phyloP scores from a whole-genome alignment of 225 moss, liverwort and hornwort species.

The Pleurozium schreberi region DNA sequence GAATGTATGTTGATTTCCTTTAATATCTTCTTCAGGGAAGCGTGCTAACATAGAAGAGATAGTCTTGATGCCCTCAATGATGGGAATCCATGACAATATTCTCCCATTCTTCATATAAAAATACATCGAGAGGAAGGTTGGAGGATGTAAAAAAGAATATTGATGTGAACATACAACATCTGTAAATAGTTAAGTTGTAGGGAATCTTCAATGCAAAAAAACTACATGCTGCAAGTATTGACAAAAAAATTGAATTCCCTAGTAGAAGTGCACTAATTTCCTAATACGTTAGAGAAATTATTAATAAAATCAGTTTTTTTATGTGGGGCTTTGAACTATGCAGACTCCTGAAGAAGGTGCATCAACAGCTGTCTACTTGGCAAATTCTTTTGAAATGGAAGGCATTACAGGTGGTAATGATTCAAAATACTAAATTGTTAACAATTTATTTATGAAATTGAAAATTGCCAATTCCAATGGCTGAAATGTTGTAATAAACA shows the following conservation, averaged over 20 bases:
- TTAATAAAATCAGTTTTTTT: neutral
- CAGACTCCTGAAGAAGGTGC: constrained; percentile 72
- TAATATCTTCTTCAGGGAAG: no score
- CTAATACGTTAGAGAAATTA: neutral
- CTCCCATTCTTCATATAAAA: neutral
- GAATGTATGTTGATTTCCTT: no score
- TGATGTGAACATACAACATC: neutral
- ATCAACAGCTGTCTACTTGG: constrained; percentile 45
- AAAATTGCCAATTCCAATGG: no score
- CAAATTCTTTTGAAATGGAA: constrained; percentile 49
- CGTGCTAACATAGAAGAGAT: neutral
- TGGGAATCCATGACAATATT: neutral
- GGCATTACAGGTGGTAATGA: no score
- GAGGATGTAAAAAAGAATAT: neutral
- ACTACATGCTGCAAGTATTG: no score
- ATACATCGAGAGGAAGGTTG: neutral
- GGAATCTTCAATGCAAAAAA: neutral
- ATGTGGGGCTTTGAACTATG: neutral
- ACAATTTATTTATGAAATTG: no score
- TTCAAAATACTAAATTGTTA: no score
- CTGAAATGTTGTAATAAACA: no score
- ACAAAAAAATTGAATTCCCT: neutral
- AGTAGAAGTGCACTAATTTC: neutral
- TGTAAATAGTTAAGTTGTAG: neutral
- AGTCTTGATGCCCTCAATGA: neutral